phyloP scores from a whole-genome alignment of 371 early-diverging fungal genomes.

The Phascolomyces articulosus region DNA sequence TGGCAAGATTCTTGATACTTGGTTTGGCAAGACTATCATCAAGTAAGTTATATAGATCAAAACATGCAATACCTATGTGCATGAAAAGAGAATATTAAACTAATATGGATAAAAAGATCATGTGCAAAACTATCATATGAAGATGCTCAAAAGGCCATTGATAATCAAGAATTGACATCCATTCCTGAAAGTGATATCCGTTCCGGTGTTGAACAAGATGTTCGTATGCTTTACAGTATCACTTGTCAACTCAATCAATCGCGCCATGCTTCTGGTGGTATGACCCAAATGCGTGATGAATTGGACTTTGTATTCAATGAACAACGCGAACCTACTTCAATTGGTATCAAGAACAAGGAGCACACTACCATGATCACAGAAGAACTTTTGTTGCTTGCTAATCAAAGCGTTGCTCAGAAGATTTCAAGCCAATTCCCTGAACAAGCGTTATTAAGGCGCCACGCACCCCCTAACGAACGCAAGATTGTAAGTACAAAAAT shows the following conservation, averaged over 20 bases:
- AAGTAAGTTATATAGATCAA: too few species aligned
- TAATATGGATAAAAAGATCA: conserved; percentile 35
- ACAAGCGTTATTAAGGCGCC: conserved; percentile 84
- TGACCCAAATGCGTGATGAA: conserved; percentile 33
- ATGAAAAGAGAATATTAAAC: background rate
- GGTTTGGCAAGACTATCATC: conserved; percentile 85
- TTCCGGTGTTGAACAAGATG: conserved; percentile 27
- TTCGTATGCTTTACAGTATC: conserved; percentile 31
- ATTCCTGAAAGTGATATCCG: conserved; percentile 1
- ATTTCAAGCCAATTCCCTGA: conserved; percentile 85
- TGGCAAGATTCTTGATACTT: conserved; percentile 69
- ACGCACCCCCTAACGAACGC: conserved; percentile 66
- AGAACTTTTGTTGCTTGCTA: conserved; percentile 95
- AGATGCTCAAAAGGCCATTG: conserved; percentile 86
- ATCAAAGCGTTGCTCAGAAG: conserved; percentile 88
- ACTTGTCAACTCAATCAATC: conserved; percentile 22
- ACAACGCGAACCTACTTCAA: conserved; percentile 54
- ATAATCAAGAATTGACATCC: conserved; percentile 43
- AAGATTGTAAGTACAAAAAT: conserved; percentile 60
- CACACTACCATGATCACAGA: conserved; percentile 92
- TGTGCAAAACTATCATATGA: conserved; percentile 81
- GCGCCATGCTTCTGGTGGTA: conserved; percentile 29
- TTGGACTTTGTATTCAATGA: conserved; percentile 36
- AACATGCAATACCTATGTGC: too few species aligned
- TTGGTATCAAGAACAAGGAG: conserved; percentile 72